Evolutionary conservation across 768 basidiomycete species (phyloP).

Genomic region (Dendrothele bispora): DNA sequence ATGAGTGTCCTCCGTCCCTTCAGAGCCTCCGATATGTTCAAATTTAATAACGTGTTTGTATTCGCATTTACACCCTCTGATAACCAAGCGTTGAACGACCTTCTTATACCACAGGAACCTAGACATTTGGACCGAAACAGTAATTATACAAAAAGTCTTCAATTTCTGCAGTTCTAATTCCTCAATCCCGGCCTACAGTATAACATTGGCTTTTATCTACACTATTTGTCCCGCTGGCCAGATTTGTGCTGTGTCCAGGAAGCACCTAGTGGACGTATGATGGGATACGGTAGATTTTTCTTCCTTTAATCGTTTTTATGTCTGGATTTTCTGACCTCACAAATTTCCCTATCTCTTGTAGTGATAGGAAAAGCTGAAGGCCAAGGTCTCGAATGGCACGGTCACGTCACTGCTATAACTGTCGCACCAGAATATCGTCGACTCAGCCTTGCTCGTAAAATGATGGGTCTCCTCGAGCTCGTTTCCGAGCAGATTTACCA

Average conservation of each 20-base stretch:
- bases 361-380: constrained; percentile 97
- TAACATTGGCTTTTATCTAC: constrained; percentile 84
- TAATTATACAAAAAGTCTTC: constrained; percentile 28
- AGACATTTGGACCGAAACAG: constrained; percentile 97
- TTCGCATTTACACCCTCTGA: neutral
- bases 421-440: constrained; percentile 94
- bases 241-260: constrained; percentile 86
- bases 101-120: constrained; percentile 61
- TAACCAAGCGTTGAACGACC: neutral
- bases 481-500: constrained; percentile 80
- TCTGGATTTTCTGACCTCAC: too few species aligned
- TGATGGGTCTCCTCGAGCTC: constrained; percentile 85
- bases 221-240: constrained; percentile 88
- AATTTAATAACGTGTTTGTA: constrained; percentile 86
- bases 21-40: constrained; percentile 86
- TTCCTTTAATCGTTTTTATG: neutral
- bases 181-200: constrained; percentile 50
- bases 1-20: constrained; percentile 91
- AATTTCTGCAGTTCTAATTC: neutral
- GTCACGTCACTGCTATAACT: constrained; percentile 93
- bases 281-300: constrained; percentile 81
- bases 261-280: constrained; percentile 78
- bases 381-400: constrained; percentile 73
- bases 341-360: constrained; percentile 35
- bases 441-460: constrained; percentile 79